Evolutionary conservation across 768 basidiomycete species (phyloP), one percentile per base, ranked within the genome.

Genomic region (Serendipita sp.): DNA sequence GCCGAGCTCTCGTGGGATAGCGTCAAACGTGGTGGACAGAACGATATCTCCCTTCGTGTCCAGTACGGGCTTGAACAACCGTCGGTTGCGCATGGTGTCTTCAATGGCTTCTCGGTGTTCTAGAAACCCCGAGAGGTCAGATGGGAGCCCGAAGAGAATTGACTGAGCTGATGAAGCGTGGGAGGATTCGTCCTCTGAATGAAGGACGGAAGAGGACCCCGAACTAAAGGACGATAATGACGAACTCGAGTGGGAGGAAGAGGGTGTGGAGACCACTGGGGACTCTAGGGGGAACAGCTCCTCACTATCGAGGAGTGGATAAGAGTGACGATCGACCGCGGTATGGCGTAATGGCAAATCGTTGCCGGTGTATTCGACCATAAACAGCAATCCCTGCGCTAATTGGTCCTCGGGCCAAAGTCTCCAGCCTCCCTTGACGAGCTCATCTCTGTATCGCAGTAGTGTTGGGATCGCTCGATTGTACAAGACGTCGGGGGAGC

Each of bases 121-220:
- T 28, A 60, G 36, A 36, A 60, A 60, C 10, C 30, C 56, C 56
- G 56, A 60, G 56, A 60, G 56, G 10, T 60, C 56, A 36, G 56
- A 23, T 36, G 56, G 56, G 56, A 60, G 56, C 56, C 28, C 56
- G 35, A 60, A 60, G n/a, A 23, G 28, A 32, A 38, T 10, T 28
- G 30, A 10, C 8, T 60, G 28, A 10, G 8, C 35, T 28, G 56
- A 34, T 35, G 34, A 36, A n/a, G 23, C 30, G 30, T 60, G 56
- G 35, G 35, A 60, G n/a, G 10, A 38, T 8, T 23, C 16, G 35
- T 23, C 23, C 16, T n/a, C 34, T 4, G 28, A 38, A 11, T 60
- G 56, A 8, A 60, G 16, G n/a, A 35, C 13, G 8, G 28, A n/a
- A 1, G 28, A 38, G 36, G 34, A 36, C 4, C 16, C 23, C n/a